Evolutionary conservation across 805 yeast genomes (phyloP).

Genomic region (Metschnikowia drakensbergensis): DNA sequence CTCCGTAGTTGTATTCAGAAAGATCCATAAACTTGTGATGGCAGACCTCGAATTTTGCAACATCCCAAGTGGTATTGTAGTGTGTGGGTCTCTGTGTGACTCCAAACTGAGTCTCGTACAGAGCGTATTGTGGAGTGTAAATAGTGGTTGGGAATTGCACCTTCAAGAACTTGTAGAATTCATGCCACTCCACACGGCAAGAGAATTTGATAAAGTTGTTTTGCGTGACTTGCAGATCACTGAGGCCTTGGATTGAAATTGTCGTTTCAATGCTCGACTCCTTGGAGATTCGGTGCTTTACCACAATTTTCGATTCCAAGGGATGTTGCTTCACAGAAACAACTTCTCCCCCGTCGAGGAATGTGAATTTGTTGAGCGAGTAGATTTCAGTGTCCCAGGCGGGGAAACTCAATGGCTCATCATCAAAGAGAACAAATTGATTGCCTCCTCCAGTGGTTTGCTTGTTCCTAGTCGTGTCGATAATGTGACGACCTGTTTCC

Average conservation of each 20-base stretch:
- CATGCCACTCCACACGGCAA: slow-evolving; percentile 75
- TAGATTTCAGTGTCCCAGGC: slow-evolving; percentile 98
- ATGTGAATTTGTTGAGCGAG: slow-evolving; percentile 68
- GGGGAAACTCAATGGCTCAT: slow-evolving; percentile 85
- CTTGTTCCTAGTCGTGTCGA: slow-evolving; percentile 53
- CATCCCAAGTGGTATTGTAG: slow-evolving; percentile 93
- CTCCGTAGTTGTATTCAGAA: slow-evolving; percentile 85
- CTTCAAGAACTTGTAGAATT: slow-evolving; percentile 80
- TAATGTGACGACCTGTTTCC: slow-evolving; percentile 54
- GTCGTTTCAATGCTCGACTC: slow-evolving; percentile 59
- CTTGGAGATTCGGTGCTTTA: slow-evolving; percentile 56
- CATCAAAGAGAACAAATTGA: slow-evolving; percentile 79
- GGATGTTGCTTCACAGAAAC: slow-evolving; percentile 48
- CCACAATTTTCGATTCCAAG: slow-evolving; percentile 58
- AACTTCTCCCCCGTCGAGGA: slow-evolving; percentile 39
- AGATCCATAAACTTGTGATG: slow-evolving; percentile 92
- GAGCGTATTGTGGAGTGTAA: slow-evolving; percentile 63
- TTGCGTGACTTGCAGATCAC: slow-evolving; percentile 37
- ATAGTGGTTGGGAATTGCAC: slow-evolving; percentile 93
- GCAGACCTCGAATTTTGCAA: slow-evolving; percentile 93
- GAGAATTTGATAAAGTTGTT: slow-evolving; percentile 37
- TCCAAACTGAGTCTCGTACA: slow-evolving; percentile 94
- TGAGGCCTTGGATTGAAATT: slow-evolving; percentile 64
- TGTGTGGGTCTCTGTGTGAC: slow-evolving; percentile 89
- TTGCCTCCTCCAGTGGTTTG: slow-evolving; percentile 64